Conservation (phyloP, 352 stramenopile species). For the Sclerospora graminicola region DNA sequence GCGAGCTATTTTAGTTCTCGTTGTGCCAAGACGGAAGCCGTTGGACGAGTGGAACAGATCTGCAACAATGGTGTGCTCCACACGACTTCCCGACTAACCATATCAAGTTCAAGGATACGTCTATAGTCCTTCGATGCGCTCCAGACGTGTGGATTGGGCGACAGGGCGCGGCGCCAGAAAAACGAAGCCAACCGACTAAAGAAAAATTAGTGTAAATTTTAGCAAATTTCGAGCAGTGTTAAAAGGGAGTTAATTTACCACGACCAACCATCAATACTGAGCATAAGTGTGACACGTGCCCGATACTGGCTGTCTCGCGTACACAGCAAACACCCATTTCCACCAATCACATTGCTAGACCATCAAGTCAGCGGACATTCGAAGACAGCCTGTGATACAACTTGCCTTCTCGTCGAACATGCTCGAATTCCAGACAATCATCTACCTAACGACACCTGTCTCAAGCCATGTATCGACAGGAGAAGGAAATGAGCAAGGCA, state of each 20-base stretch:
- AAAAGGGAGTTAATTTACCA: not conserved
- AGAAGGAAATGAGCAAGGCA: not conserved
- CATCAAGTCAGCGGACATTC: not conserved
- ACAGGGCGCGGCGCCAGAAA: constrained; percentile 7
- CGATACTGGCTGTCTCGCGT: not conserved
- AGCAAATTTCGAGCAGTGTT: no score
- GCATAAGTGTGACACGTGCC: not conserved
- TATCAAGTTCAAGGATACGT: no score
- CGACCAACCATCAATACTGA: constrained; percentile 1
- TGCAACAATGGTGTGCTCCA: not conserved
- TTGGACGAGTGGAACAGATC: not conserved
- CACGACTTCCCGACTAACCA: no score
- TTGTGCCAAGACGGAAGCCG: no score
- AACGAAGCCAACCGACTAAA: constrained; percentile 10
- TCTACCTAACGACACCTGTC: not conserved
- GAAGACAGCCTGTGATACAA: not conserved
- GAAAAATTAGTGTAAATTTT: no score
- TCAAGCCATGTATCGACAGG: not conserved
- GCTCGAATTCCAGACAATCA: not conserved
- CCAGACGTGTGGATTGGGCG: not conserved
- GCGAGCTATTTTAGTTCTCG: no score
- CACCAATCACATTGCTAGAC: not conserved
- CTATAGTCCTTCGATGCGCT: no score
- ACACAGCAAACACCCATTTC: not conserved
- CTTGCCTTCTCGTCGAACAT: not conserved